Percentiles rank a stretch among this genome's conserved stretches.
These are phyloP conservation scores for Poterioochromonas sp. DNA, from an alignment of 352 stramenopile species.

Conservation along the genomic window DNA sequence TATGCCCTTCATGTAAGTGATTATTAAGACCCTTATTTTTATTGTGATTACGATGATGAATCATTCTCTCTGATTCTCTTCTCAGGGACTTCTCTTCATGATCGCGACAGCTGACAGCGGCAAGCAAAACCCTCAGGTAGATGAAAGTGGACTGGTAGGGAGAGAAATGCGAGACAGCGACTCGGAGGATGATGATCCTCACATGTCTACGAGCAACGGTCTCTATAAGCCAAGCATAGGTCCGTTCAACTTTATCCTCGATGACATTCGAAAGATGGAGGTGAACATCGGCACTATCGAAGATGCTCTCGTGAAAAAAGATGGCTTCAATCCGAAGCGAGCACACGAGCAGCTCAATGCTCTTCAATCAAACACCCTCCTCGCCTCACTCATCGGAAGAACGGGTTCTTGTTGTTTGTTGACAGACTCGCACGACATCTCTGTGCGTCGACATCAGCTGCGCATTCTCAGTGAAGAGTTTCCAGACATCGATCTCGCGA, in stretches of 20 bases:
- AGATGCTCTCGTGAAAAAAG: no score
- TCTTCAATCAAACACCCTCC: no score
- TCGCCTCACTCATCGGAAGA: no score
- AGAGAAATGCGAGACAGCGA: not conserved
- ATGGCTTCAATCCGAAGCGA: no score
- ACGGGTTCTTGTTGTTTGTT: not conserved
- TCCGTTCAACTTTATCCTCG: not conserved
- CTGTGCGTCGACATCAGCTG: not conserved
- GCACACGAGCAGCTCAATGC: no score
- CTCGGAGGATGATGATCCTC: not conserved
- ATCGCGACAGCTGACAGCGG: not conserved
- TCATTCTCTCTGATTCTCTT: no score
- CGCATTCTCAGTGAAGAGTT: not conserved
- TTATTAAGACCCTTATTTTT: not conserved
- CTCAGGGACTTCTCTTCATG: not conserved
- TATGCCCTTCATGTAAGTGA: constrained; percentile 54
- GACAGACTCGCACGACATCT: not conserved
- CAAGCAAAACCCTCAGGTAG: not conserved
- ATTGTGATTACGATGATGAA: not conserved
- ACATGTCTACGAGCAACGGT: not conserved
- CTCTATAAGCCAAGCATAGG: not conserved
- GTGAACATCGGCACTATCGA: not conserved
- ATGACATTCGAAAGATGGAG: constrained; percentile 1
- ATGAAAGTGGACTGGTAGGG: not conserved
- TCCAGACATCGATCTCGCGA: not conserved